Evolutionary conservation across 495 filamentous ascomycete genomes (phyloP), one percentile per base, ranked within the genome.

Genomic region (Cladorrhinum samala): DNA sequence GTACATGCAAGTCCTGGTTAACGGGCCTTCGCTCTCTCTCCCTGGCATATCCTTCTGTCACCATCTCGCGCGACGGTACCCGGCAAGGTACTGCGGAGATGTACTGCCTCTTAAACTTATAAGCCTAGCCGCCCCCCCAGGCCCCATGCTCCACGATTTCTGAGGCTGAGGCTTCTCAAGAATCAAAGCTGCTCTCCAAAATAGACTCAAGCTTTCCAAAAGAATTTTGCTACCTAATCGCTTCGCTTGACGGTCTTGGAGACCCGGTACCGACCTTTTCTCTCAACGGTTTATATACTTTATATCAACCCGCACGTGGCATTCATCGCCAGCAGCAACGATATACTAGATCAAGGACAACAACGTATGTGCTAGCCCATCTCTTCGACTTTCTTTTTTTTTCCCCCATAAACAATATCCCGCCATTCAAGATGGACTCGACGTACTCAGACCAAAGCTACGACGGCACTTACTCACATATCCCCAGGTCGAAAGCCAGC

Each of bases 401-500:
- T 33, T n/a, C 30, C 11, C 14, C 24, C 19, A 25, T 16, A 23
- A 25, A 9, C 38, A 19, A 3, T 44, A 41, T 42, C 46, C 42
- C 21, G 16, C 21, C 16, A 5, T 19, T 43, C 18, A 63, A 56
- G 40, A 75, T 74, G 71, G 61, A 67, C 53, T 50, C 61, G 45
- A 49, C 57, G 44, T 64, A 66, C 53, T 50, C 56, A 50, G 54
- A 61, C 53, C 61, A 62, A 20, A 50, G 50, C 62, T 57, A 56
- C 55, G 63, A 69, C 58, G 58, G 68, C 52, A 67, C 68, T 70
- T 72, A 72, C 74, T 75, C 67, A 75, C 69, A 63, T 43, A 68
- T 57, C 48, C 57, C 68, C 64, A 77, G 72, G 45, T 72, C 71
- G 54, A 70, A 66, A 66, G 53, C 60, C 46, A 57, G 58, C 49